A percentile compares a stretch with the other conserved stretches of the same genome.
phyloP scores from a whole-genome alignment of 1,284 basidiomycete genomes.

The Puccinia horiana region DNA sequence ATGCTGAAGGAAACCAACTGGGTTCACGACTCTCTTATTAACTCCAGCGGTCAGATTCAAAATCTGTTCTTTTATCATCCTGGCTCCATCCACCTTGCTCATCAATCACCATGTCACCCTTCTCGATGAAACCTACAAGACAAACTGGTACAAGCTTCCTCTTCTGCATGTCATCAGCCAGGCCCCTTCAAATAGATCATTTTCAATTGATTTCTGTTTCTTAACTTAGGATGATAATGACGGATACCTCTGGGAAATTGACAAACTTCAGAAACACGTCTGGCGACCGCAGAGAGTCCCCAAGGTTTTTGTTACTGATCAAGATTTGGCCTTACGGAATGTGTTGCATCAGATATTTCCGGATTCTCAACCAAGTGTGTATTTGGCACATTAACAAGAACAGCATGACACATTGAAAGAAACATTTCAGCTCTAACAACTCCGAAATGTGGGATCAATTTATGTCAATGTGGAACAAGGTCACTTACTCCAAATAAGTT shows the following conservation, averaged over 20 bases:
- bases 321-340: not conserved
- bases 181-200: not conserved
- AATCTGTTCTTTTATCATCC: conserved; percentile 20
- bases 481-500: not conserved
- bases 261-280: not conserved
- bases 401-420: not conserved
- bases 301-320: conserved; percentile 6
- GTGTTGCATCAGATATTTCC: not conserved
- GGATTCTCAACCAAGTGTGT: not conserved
- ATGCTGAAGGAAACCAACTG: too few relatives aligned
- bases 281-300: not conserved
- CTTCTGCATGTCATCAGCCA: not conserved
- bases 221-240: not conserved
- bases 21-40: too few relatives aligned
- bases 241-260: not conserved
- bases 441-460: not conserved
- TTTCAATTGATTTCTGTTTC: too few relatives aligned
- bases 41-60: not conserved
- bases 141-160: not conserved
- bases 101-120: conserved; percentile 18
- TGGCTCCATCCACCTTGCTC: not conserved
- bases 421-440: not conserved
- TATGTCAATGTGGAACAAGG: not conserved
- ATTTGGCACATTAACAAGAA: conserved; percentile 1
- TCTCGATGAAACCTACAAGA: not conserved